Evolutionary conservation across 2,329 filamentous ascomycete genomes (phyloP).

Genomic region (Fusarium decemcellulare): DNA sequence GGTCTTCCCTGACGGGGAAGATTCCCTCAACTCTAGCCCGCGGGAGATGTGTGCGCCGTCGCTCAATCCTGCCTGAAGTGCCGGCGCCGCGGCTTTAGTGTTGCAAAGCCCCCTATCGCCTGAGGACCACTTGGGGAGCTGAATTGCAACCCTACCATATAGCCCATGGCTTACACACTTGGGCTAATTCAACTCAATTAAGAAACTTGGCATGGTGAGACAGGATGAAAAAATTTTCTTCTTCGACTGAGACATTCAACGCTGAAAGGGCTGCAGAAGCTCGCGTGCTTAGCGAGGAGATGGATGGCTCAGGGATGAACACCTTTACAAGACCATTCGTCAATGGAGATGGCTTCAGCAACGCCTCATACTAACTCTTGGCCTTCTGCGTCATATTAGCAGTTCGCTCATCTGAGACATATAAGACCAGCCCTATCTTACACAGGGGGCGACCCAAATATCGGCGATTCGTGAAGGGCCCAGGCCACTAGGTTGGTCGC

Average conservation of each 20-base stretch:
- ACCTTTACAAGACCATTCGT: conserved; percentile 4
- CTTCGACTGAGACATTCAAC: conserved; percentile 1
- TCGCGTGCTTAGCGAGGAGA: conserved; percentile 24
- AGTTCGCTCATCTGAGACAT: conserved; percentile 14
- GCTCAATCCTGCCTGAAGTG: conserved; percentile 23
- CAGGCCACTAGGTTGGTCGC: conserved; percentile 30
- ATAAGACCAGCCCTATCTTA: conserved; percentile 38
- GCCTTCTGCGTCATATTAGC: conserved; percentile 19
- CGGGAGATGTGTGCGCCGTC: conserved; percentile 20
- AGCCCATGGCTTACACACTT: conserved; percentile 4
- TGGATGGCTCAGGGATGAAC: conserved; percentile 2
- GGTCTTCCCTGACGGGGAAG: conserved; percentile 33
- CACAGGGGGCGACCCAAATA: conserved; percentile 5
- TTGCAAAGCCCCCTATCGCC: conserved; percentile 20
- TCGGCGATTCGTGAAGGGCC: conserved; percentile 20
- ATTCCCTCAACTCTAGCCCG: conserved; percentile 29
- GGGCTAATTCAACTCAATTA: conserved; percentile 2
- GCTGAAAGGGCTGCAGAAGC: conserved; percentile 21
- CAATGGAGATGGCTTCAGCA: conserved; percentile 20
- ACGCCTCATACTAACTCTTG: conserved; percentile 22
- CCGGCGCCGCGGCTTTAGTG: conserved; percentile 36
- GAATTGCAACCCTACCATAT: conserved; percentile 18
- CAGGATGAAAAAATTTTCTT: conserved; percentile 6
- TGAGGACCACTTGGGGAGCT: conserved; percentile 26
- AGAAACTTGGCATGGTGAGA: not conserved